Evolutionary conservation across 108 stramenopile genomes (phyloP).

Genomic region (Chaetoceros tenuissimus): DNA sequence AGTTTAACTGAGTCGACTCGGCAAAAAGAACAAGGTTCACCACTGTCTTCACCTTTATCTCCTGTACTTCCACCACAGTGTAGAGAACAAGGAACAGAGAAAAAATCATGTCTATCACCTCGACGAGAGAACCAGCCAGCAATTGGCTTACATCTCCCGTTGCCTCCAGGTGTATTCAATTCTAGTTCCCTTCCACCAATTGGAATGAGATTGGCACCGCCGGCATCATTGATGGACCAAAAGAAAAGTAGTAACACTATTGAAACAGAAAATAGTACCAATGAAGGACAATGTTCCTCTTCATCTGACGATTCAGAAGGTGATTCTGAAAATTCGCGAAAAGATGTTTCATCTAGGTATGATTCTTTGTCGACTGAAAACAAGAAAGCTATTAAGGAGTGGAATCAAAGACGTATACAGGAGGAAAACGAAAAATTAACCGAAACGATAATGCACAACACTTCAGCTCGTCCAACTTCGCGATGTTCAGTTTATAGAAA

Average conservation of each 20-base stretch:
- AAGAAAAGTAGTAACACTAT: no score
- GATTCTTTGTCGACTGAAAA: background rate
- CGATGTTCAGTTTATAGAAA: background rate
- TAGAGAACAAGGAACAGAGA: no score
- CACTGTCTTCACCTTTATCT: no score
- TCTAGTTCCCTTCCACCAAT: background rate
- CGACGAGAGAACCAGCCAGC: background rate
- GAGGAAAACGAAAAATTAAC: background rate
- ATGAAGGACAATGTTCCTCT: no score
- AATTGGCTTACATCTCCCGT: background rate
- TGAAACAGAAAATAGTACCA: no score
- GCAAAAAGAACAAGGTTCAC: no score
- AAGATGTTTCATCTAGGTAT: background rate
- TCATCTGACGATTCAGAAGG: no score
- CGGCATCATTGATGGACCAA: no score
- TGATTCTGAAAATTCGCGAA: background rate
- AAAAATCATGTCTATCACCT: no score
- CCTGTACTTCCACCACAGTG: no score
- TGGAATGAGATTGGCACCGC: no score
- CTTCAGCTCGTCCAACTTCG: background rate
- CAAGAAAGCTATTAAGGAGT: conserved; percentile 1
- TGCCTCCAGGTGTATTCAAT: background rate
- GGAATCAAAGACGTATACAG: conserved; percentile 1
- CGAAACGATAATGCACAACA: background rate
- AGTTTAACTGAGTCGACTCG: no score